These are phyloP conservation scores for Hirsutella thompsonii DNA, from an alignment of 2,329 filamentous ascomycete species.

Conservation along the genomic window DNA sequence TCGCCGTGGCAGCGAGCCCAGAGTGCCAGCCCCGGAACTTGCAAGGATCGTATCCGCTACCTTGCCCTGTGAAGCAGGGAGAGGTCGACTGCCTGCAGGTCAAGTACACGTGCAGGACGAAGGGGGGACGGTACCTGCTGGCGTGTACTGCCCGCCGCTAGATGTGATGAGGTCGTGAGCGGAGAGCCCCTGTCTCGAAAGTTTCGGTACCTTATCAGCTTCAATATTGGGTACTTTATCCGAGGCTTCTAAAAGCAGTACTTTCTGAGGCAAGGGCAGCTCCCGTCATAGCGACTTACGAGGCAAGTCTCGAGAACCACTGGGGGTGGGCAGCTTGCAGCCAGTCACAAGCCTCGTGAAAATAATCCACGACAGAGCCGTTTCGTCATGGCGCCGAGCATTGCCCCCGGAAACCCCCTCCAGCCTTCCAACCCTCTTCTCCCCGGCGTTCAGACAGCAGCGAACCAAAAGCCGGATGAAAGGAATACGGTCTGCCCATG, in stretches of 20 bases:
- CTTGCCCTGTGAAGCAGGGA: background rate
- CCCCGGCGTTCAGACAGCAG: background rate
- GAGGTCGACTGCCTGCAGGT: too few relatives aligned
- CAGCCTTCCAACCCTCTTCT: too few relatives aligned
- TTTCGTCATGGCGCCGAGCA: slow-evolving; percentile 5
- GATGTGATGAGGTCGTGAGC: too few relatives aligned
- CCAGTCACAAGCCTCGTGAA: slow-evolving; percentile 13
- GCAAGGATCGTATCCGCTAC: background rate
- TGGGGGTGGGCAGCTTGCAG: slow-evolving; percentile 1
- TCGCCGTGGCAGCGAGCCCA: background rate
- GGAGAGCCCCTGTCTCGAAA: too few relatives aligned
- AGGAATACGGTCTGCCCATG: slow-evolving; percentile 1
- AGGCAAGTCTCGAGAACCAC: background rate
- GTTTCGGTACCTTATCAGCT: too few relatives aligned
- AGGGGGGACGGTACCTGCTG: too few relatives aligned
- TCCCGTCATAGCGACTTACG: background rate
- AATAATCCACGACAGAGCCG: slow-evolving; percentile 9
- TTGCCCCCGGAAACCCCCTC: background rate
- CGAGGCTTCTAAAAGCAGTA: too few relatives aligned
- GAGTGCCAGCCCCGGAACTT: too few relatives aligned
- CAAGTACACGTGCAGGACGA: background rate
- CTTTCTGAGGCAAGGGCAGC: background rate
- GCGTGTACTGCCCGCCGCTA: too few relatives aligned
- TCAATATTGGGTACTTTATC: too few relatives aligned
- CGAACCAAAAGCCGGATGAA: slow-evolving; percentile 2